phyloP scores from a whole-genome alignment of 345 rosid species.

The Angophora floribunda region DNA sequence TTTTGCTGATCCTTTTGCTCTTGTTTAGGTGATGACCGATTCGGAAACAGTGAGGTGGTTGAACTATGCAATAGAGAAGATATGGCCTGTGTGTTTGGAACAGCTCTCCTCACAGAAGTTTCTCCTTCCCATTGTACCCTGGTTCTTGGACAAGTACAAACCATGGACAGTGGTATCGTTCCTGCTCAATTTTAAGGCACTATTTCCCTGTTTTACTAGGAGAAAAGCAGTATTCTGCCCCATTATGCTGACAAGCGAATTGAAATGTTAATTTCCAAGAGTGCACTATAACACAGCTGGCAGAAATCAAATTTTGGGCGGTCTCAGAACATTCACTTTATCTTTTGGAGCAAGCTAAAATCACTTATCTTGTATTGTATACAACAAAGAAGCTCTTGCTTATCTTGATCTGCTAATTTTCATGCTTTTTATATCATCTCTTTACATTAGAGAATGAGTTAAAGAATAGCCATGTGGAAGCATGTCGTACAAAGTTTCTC shows the following conservation, averaged over 20 bases:
- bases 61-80: constrained; percentile 75
- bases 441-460: neutral
- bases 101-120: constrained; percentile 82
- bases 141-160: constrained; percentile 94
- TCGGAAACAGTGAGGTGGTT: constrained; percentile 91
- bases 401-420: neutral
- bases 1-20: neutral
- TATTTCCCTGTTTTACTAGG: neutral
- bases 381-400: neutral
- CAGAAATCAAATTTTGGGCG: neutral
- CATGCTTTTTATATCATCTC: neutral
- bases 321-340: neutral
- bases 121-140: constrained; percentile 87
- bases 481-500: neutral
- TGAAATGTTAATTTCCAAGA: neutral
- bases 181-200: neutral
- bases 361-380: neutral
- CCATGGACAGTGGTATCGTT: constrained; percentile 90
- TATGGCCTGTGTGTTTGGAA: constrained; percentile 96
- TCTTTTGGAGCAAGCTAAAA: neutral
- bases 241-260: neutral
- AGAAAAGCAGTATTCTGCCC: neutral
- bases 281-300: neutral
- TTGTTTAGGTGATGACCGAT: constrained; percentile 60
- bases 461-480: neutral